Evolutionary conservation across 2,329 filamentous ascomycete genomes (phyloP), one percentile per base, ranked within the genome.

Genomic region (Scortechinia acanthostroma): DNA sequence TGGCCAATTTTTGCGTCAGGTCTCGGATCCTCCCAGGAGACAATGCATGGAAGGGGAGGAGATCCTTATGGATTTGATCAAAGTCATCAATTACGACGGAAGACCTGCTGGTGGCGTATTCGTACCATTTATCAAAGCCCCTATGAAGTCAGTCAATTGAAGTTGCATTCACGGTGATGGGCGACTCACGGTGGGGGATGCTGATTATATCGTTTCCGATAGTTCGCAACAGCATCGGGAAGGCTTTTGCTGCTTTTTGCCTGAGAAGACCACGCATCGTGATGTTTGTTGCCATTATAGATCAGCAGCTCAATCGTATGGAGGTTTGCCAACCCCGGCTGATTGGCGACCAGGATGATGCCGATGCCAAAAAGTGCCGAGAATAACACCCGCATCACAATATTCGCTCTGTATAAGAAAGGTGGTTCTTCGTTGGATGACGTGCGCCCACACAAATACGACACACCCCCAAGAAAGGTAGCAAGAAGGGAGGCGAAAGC

Each of bases 1-100:
- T 40, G 6, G 35, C 35, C 6, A 40, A 10, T 19, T 40, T 19
- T 10, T 40, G 35, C 10, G 35, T 40, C 10, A 40, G 10, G 10
- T 10, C 25, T 15, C 53, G 46, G 14, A 55, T 48, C 4, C 48
- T 48, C 3, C 42, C 44, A 3, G 53, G 53, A 3, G 48, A 43
- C 14, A 54, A 48, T 23, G 46, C 51, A 46, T 51, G 53, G 37
- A 51, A 55, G 2, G 53, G 53, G 16, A 52, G 45, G 13, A 55
- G 46, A 44, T 55, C 52, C 21, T 54, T 47, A 37, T 48, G 46
- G n/a, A 55, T 54, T 30, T 53, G 53, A 46, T 55, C 53, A 43
- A 55, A 55, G 43, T 55, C 52, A 23, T 55, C 53, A 19, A 56
- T 47, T 23, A 55, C 52, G 45, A 52, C 48, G 28, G 54, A 52